Evolutionary conservation across 2,329 filamentous ascomycete species (phyloP), one percentile per base, ranked within the genome.

Genomic region (Cladophialophora carrionii): DNA sequence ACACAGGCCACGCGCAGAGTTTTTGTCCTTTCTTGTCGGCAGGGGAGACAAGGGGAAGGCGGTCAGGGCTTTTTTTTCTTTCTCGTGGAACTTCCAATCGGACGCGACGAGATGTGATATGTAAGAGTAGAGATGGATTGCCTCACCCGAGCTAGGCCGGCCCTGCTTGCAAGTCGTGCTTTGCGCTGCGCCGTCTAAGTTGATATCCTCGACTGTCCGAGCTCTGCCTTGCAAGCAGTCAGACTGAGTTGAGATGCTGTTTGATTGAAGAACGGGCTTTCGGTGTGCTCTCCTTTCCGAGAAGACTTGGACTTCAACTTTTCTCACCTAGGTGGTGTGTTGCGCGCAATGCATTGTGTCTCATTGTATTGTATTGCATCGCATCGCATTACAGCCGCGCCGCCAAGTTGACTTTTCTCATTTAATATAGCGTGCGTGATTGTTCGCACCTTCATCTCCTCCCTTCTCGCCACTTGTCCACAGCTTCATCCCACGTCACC

Each of bases 391-490:
- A n/a, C n/a, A 17, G 14, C 0, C 37, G 14, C 37, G 2, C 5
- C 8, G 12, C 3, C 14, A 41, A 20, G 14, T 43, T 43, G 37
- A 8, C 37, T 43, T 43, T 1, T 3, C 37, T 17, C 37, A n/a
- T n/a, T 43, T 8, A n/a, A 7, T 17, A 20, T n/a, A n/a, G n/a
- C n/a, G n/a, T n/a, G n/a, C 26, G n/a, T 52, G 6, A 2, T 14
- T 4, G 6, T 43, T 43, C 2, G 14, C 20, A 14, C 51, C 26
- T 10, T 59, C 31, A 59, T 37, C 49, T 7, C 22, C 56, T 43
- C 10, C 61, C 49, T 49, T 63, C 61, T 22, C 62, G 52, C 68
- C 66, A 67, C 46, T 41, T 55, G 17, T 67, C 64, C 17, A 67
- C 62, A 4, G 60, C 64, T 7, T 61, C 66, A 32, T 67, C 62